Evolutionary conservation across 2,329 filamentous ascomycete genomes (phyloP).

Genomic region (Colletotrichum camelliae): DNA sequence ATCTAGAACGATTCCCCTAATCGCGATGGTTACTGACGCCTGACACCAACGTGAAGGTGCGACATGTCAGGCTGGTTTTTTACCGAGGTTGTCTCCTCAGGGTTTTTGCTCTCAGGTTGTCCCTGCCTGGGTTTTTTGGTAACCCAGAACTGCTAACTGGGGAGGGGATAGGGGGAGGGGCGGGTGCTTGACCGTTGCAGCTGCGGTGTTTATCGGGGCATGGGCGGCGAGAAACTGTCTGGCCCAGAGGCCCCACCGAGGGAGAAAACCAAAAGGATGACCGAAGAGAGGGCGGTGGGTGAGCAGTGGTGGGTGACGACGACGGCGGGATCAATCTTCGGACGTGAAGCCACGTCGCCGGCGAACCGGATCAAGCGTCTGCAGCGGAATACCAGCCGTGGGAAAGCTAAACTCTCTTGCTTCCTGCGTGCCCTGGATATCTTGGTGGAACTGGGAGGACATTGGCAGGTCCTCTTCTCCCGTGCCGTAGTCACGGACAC

Average conservation of each 20-base stretch:
- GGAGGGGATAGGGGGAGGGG: neutral
- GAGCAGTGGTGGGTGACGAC: neutral
- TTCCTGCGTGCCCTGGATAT: too few relatives aligned
- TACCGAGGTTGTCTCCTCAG: neutral
- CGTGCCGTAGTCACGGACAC: neutral
- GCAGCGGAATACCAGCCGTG: too few relatives aligned
- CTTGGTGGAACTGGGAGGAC: neutral
- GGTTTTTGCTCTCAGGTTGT: too few relatives aligned
- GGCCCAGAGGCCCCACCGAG: neutral
- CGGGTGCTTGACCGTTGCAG: neutral
- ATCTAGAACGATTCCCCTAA: neutral
- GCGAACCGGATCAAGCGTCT: neutral
- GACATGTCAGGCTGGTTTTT: neutral
- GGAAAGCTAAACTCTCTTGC: too few relatives aligned
- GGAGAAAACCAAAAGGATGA: neutral
- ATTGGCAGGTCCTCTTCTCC: neutral
- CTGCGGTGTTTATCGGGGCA: neutral
- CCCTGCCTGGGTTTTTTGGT: neutral
- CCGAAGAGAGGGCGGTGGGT: neutral
- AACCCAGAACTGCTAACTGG: neutral
- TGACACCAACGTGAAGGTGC: slow-evolving; percentile 4
- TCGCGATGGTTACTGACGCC: neutral
- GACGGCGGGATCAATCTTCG: neutral
- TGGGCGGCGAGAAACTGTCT: neutral
- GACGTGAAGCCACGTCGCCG: neutral